phyloP scores from a whole-genome alignment of 2,329 filamentous ascomycete genomes.

The Neocatenulostroma microsporum region DNA sequence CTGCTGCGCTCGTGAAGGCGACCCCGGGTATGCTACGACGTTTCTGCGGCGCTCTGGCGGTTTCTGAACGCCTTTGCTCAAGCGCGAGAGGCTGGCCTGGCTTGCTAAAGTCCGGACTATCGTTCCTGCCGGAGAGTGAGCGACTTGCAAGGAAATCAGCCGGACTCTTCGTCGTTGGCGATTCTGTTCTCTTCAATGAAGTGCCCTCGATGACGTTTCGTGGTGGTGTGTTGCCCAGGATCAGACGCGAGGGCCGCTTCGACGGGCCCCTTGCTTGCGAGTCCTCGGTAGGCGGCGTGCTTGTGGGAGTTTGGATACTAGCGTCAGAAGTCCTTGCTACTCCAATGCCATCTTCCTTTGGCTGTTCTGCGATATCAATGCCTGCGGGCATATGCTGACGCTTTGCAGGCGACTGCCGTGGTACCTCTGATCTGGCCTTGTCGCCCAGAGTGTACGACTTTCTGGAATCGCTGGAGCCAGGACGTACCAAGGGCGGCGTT shows the following conservation, averaged over 20 bases:
- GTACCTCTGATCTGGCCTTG: neutral
- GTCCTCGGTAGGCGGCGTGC: slow-evolving; percentile 3
- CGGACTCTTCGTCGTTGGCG: slow-evolving; percentile 3
- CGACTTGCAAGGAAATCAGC: slow-evolving; percentile 5
- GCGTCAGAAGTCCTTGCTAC: slow-evolving; percentile 8
- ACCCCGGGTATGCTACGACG: slow-evolving; percentile 16
- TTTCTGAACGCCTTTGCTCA: neutral
- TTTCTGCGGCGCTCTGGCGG: slow-evolving; percentile 7
- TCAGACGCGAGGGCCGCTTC: slow-evolving; percentile 9
- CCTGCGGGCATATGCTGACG: slow-evolving; percentile 6
- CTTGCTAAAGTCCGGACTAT: neutral
- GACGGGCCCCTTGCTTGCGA: slow-evolving; percentile 13
- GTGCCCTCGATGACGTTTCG: slow-evolving; percentile 3
- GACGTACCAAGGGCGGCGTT: slow-evolving; percentile 2
- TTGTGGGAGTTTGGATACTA: neutral
- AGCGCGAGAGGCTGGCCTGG: neutral
- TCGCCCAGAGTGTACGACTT: slow-evolving; percentile 8
- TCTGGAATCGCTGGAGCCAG: slow-evolving; percentile 5
- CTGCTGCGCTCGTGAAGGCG: slow-evolving; percentile 8
- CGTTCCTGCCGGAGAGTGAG: neutral
- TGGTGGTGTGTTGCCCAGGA: slow-evolving; percentile 7
- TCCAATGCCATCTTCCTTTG: slow-evolving; percentile 6
- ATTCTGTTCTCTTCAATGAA: slow-evolving; percentile 1
- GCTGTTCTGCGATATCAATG: neutral
- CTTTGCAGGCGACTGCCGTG: slow-evolving; percentile 7